These are phyloP conservation scores for Fusarium sp. DNA, from an alignment of 2,329 filamentous ascomycete species.

Conservation along the genomic window DNA sequence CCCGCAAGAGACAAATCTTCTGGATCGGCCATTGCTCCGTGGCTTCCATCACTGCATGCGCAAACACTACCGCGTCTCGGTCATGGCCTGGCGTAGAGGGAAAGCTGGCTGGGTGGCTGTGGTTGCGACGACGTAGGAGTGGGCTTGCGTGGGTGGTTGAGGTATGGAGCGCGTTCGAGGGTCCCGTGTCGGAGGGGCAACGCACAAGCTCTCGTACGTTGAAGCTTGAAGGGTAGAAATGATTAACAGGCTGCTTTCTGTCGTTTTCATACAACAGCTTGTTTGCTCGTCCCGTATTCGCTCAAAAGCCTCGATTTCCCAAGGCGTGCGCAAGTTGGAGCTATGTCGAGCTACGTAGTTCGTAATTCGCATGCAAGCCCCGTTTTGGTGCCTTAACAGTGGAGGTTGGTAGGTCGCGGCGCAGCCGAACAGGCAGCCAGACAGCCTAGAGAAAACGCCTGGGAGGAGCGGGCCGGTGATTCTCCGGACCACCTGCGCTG, in stretches of 20 bases:
- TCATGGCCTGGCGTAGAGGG: constrained; percentile 44
- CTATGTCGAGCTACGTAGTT: constrained; percentile 44
- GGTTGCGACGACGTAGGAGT: constrained; percentile 36
- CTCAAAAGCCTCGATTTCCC: constrained; percentile 16
- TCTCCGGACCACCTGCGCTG: constrained; percentile 40
- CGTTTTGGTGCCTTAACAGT: constrained; percentile 34
- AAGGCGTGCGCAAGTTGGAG: constrained; percentile 38
- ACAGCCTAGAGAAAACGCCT: constrained; percentile 1
- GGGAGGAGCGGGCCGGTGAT: constrained; percentile 44
- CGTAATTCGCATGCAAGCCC: constrained; percentile 41
- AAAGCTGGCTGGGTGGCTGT: constrained; percentile 33
- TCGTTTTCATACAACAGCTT: background rate
- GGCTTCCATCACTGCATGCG: constrained; percentile 54
- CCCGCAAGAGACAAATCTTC: constrained; percentile 58
- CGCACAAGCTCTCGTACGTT: constrained; percentile 8
- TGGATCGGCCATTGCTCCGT: constrained; percentile 62
- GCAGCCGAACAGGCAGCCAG: constrained; percentile 27
- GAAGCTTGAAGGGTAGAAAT: constrained; percentile 3
- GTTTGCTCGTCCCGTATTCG: background rate
- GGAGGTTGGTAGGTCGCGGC: constrained; percentile 39
- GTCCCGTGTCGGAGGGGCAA: constrained; percentile 34
- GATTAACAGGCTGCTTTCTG: background rate
- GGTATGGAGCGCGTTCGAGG: constrained; percentile 40
- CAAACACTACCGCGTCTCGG: constrained; percentile 43
- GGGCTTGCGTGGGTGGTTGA: background rate